Evolutionary conservation across 495 filamentous ascomycete genomes (phyloP), one percentile per base, ranked within the genome.

Genomic region (Polyplosphaeria fusca): DNA sequence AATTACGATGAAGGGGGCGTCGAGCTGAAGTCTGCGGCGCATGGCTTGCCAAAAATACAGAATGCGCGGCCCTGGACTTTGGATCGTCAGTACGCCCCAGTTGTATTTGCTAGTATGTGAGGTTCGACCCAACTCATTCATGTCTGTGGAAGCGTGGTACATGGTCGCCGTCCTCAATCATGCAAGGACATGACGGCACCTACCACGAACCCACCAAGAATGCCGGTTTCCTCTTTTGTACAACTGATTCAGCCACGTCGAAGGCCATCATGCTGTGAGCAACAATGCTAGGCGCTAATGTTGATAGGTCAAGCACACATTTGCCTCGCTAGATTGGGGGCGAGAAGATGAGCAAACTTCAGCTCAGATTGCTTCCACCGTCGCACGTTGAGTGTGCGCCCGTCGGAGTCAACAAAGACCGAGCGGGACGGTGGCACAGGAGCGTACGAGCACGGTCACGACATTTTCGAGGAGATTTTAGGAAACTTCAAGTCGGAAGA

Each of bases 21-120:
- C 40, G n/a, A 43, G 50, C 37, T 53, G 18, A 24, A 52, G 32
- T 41, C 23, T 16, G 27, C 27, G 43, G 52, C 52, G 42, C 52
- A 55, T 55, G 52, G 41, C 42, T 46, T 55, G 41, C 32, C 16
- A 41, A 18, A 42, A 42, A 19, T 35, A 35, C n/a, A 9, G 30
- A 46, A 41, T 40, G 48, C 41, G 35, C 18, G 37, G 40, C 16
- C 7, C 25, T 28, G 42, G n/a, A 43, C 18, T 19, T 32, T 16
- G 20, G 42, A 27, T 23, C 3, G 41, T 18, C 37, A 28, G 14
- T 13, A 55, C 43, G 52, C 42, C 26, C 28, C 39, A 5, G 42
- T 47, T 25, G 48, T 40, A 52, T 39, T 18, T 26, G 37, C 13
- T 52, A 19, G 25, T 52, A 52, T 52, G 5, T 26, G 7, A 11